A percentile compares a stretch with the other conserved stretches of the same genome.
Conservation (phyloP, 1,139 yeast species). For the Yamadazyma siamensis region DNA sequence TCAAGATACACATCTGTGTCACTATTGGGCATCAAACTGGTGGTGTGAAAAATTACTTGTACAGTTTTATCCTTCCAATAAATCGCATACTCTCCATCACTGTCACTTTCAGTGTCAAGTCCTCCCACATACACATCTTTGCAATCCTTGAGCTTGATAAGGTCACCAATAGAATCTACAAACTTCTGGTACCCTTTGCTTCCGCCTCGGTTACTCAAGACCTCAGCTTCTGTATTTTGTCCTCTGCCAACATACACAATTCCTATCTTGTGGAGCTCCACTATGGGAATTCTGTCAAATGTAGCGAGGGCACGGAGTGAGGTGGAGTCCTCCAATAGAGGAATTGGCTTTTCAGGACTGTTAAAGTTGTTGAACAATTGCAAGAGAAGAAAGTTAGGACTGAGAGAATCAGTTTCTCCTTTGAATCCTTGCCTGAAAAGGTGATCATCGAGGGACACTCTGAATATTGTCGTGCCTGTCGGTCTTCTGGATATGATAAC, state of each 20-base stretch:
- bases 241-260: slow-evolving; percentile 68
- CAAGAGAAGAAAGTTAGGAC: slow-evolving; percentile 29
- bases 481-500: slow-evolving; percentile 59
- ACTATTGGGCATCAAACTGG: slow-evolving; percentile 71
- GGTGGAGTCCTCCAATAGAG: slow-evolving; percentile 45
- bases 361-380: slow-evolving; percentile 31
- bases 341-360: slow-evolving; percentile 28
- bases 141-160: slow-evolving; percentile 52
- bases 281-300: slow-evolving; percentile 75
- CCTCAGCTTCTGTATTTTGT: slow-evolving; percentile 62
- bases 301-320: slow-evolving; percentile 58
- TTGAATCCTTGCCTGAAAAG: slow-evolving; percentile 7
- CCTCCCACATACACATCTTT: slow-evolving; percentile 72
- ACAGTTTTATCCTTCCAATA: slow-evolving; percentile 70
- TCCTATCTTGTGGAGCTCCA: slow-evolving; percentile 78
- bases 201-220: slow-evolving; percentile 63
- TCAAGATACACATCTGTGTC: slow-evolving; percentile 39
- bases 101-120: slow-evolving; percentile 61
- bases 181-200: slow-evolving; percentile 61
- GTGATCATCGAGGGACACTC: slow-evolving; percentile 39
- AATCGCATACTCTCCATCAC: slow-evolving; percentile 75
- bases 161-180: slow-evolving; percentile 53
- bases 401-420: slow-evolving; percentile 10
- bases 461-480: slow-evolving; percentile 56
- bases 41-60: slow-evolving; percentile 74